Evolutionary conservation across 768 basidiomycete species (phyloP).

Genomic region (Kwoniella pini): DNA sequence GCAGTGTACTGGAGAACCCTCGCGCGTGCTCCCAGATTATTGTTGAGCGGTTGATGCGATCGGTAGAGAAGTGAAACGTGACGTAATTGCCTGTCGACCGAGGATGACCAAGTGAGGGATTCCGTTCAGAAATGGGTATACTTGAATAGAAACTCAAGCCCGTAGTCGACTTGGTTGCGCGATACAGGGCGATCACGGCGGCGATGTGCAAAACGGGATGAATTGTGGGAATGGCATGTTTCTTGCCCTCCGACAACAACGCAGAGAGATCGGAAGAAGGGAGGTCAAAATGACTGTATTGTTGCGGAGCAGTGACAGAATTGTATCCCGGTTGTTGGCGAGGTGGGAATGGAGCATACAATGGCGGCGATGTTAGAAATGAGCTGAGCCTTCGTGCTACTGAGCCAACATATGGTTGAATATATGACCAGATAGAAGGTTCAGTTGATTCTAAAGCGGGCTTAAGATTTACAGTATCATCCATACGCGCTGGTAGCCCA

Average conservation of each 20-base stretch:
- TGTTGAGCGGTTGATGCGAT: neutral
- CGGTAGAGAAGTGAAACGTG: constrained; percentile 12
- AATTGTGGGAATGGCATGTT: constrained; percentile 3
- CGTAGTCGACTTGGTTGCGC: neutral
- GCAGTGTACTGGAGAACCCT: neutral
- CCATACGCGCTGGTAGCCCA: constrained; percentile 14
- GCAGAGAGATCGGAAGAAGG: neutral
- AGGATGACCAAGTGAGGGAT: constrained; percentile 6
- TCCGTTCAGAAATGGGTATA: constrained; percentile 9
- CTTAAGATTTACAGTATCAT: constrained; percentile 9
- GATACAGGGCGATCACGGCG: constrained; percentile 6
- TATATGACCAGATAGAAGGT: neutral
- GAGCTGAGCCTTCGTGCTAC: neutral
- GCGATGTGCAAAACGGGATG: constrained; percentile 14
- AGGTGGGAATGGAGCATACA: neutral
- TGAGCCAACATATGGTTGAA: neutral
- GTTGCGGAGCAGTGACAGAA: constrained; percentile 9
- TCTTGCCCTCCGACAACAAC: constrained; percentile 5
- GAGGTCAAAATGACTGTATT: constrained; percentile 2
- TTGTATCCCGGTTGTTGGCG: neutral
- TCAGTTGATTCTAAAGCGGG: neutral
- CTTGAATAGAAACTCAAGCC: constrained; percentile 3
- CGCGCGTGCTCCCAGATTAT: constrained; percentile 9
- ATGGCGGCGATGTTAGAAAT: neutral
- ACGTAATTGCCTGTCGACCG: constrained; percentile 22